Conservation (phyloP, 768 basidiomycete genomes). For the Solioccasus polychromus region DNA sequence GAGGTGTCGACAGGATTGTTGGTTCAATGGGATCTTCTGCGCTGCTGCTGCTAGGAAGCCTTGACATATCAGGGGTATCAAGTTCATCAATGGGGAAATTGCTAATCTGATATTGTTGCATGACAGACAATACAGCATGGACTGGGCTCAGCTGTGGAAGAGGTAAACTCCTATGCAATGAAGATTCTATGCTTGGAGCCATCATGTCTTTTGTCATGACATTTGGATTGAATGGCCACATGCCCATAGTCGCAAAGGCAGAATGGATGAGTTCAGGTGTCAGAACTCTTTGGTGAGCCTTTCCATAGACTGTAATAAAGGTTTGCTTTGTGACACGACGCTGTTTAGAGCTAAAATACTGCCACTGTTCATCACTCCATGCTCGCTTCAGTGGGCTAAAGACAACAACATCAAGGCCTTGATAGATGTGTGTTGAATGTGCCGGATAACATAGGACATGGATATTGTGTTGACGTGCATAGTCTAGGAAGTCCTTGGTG, state of each 20-base stretch:
- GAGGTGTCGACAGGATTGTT: too few species aligned
- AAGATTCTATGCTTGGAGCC: not conserved
- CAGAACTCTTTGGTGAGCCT: too few species aligned
- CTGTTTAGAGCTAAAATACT: too few species aligned
- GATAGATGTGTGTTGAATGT: conserved; percentile 26
- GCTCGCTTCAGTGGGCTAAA: conserved; percentile 35
- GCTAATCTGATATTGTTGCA: not conserved
- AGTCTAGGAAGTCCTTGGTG: conserved; percentile 36
- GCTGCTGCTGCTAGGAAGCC: too few species aligned
- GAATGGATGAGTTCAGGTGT: not conserved
- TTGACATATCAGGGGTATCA: too few species aligned
- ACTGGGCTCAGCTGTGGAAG: not conserved
- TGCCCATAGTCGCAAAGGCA: not conserved
- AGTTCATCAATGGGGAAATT: too few species aligned
- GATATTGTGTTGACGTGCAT: conserved; percentile 37
- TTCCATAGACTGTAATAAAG: too few species aligned
- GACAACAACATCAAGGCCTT: conserved; percentile 42
- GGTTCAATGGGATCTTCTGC: too few species aligned
- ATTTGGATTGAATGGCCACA: conserved; percentile 3
- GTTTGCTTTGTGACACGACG: too few species aligned
- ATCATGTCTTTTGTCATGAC: not conserved
- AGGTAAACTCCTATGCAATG: not conserved
- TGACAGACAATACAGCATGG: not conserved
- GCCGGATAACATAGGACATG: conserved; percentile 43
- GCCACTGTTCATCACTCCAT: too few species aligned